Evolutionary conservation across 352 stramenopile species (phyloP).

Genomic region (Globisporangium recalcitrans): DNA sequence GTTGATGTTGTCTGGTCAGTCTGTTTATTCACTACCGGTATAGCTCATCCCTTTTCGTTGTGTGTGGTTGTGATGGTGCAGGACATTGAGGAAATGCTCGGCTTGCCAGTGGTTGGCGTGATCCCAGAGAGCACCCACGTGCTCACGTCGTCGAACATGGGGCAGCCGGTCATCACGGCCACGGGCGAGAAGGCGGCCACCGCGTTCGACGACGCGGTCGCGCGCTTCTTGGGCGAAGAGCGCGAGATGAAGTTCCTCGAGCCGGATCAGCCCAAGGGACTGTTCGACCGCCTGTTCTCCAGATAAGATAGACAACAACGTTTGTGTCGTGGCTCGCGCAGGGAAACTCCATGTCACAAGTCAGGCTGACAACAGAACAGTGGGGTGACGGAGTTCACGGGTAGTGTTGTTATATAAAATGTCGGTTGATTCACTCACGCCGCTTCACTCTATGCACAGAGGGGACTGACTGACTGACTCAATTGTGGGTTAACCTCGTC

Average conservation of each 20-base stretch:
- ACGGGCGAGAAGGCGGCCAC: conserved; percentile 64
- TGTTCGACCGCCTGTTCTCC: conserved; percentile 74
- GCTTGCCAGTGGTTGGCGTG: conserved; percentile 85
- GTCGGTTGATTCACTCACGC: not conserved
- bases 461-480: conserved; percentile 18
- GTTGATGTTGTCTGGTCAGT: not conserved
- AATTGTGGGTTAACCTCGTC: conserved; percentile 40
- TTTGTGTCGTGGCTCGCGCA: not conserved
- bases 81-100: conserved; percentile 92
- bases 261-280: conserved; percentile 71
- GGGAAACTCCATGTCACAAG: not conserved
- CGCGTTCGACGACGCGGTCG: conserved; percentile 88
- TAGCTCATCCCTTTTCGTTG: not conserved
- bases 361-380: not conserved
- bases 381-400: not conserved
- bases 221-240: conserved; percentile 86
- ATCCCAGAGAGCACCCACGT: conserved; percentile 89
- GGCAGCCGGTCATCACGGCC: conserved; percentile 86
- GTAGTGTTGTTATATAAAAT: conserved; percentile 10
- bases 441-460: not conserved
- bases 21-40: not conserved
- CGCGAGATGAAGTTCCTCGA: conserved; percentile 85
- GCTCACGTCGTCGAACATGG: conserved; percentile 91
- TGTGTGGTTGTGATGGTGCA: conserved; percentile 13
- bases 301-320: conserved; percentile 20